A percentile compares a stretch with the other conserved stretches of the same genome.
Conservation (phyloP, 2,329 filamentous ascomycete genomes). For the Alternaria rosae region DNA sequence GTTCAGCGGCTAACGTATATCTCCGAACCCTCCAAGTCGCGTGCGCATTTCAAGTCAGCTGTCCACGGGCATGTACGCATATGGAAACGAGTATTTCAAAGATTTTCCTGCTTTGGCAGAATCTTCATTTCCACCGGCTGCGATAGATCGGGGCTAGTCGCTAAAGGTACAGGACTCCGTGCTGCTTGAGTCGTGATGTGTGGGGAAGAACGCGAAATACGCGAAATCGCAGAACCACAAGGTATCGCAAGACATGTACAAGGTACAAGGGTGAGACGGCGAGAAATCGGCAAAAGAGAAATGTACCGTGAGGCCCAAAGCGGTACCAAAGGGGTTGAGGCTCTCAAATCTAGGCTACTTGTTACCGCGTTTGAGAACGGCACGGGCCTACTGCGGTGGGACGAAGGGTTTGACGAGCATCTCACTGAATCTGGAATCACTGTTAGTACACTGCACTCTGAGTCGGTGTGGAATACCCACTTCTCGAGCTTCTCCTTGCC, state of each 20-base stretch:
- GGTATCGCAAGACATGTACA: constrained; percentile 8
- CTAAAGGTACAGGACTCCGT: constrained; percentile 15
- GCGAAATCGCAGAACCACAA: constrained; percentile 8
- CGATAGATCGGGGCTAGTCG: constrained; percentile 12
- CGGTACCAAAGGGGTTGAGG: constrained; percentile 10
- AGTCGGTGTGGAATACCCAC: constrained; percentile 39
- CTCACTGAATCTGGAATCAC: constrained; percentile 69
- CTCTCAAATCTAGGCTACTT: neutral
- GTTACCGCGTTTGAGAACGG: neutral
- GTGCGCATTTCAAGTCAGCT: constrained; percentile 17
- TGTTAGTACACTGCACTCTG: constrained; percentile 12
- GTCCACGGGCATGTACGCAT: constrained; percentile 22
- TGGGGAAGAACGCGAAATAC: constrained; percentile 4
- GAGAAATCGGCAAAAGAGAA: constrained; percentile 9
- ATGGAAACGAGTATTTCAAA: constrained; percentile 18
- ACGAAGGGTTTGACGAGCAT: constrained; percentile 81
- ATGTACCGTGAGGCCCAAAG: neutral
- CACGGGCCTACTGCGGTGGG: constrained; percentile 60
- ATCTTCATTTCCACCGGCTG: constrained; percentile 3
- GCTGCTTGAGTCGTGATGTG: constrained; percentile 5
- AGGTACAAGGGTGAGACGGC: constrained; percentile 3
- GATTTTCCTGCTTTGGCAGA: neutral
- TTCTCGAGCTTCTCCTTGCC: constrained; percentile 93
- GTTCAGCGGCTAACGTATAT: neutral
- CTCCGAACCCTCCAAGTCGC: constrained; percentile 1